A percentile compares a stretch with the other conserved stretches of the same genome.
Evolutionary conservation across 148 eudicot genomes (phyloP).

Genomic region (Amaranthus palmeri): DNA sequence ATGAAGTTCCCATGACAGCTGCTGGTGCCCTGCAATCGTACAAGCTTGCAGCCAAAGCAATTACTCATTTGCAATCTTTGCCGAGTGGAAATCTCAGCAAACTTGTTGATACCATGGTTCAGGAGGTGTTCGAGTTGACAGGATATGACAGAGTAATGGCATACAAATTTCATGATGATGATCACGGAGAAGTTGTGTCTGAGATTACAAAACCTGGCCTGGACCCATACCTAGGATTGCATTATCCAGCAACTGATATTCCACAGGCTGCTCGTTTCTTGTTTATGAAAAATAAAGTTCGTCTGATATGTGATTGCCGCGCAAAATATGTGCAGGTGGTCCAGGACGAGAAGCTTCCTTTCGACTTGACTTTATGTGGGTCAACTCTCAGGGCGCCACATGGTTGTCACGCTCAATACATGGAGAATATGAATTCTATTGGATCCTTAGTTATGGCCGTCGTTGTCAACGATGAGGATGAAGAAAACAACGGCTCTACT

Average conservation of each 20-base stretch:
- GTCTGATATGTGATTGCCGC: constrained; percentile 84
- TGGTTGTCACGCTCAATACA: constrained; percentile 79
- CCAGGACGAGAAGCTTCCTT: constrained; percentile 66
- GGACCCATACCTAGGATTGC: constrained; percentile 84
- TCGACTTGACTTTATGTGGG: constrained; percentile 78
- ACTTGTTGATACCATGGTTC: constrained; percentile 87
- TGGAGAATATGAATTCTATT: constrained; percentile 92
- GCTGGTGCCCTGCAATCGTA: constrained; percentile 93
- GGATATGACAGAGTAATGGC: constrained; percentile 94
- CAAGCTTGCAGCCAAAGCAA: constrained; percentile 92
- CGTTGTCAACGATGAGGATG: constrained; percentile 75
- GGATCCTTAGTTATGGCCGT: constrained; percentile 94
- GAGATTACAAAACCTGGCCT: constrained; percentile 78
- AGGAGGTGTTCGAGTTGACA: constrained; percentile 86
- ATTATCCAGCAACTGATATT: constrained; percentile 93
- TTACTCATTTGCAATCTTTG: constrained; percentile 64
- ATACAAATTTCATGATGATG: constrained; percentile 94
- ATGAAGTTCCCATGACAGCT: constrained; percentile 87
- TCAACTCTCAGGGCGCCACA: constrained; percentile 93
- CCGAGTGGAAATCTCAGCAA: constrained; percentile 72
- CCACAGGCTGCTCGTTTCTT: constrained; percentile 93
- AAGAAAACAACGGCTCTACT: constrained; percentile 40
- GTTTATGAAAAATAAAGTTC: constrained; percentile 87
- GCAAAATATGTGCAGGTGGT: constrained; percentile 65
- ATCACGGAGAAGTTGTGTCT: constrained; percentile 86